Base-by-base conservation (phyloP, 106 monocot species). In the Acorus calamus region DNA sequence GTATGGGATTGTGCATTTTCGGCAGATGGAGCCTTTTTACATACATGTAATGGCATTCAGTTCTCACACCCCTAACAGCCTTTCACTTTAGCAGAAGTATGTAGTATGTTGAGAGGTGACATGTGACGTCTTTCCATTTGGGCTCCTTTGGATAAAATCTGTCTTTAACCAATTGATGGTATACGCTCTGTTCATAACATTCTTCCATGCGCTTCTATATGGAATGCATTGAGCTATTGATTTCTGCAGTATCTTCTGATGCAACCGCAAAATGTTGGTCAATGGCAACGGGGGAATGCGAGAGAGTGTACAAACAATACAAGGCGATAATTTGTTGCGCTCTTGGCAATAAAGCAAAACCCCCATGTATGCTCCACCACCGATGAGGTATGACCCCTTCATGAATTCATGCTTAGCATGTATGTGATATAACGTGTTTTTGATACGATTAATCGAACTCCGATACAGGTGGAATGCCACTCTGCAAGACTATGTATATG, bases 1-100 rank as follows among this genome's bases (percentile, higher is more conserved):
- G 91, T 98, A 46, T 98, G 87, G 91, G 96, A 98, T 49, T 91
- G 96, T 62, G 91, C 91, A 2, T 98, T 91, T 80, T 91, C 91
- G 4, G 91, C 87, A 0, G 96, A 98, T 71, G 96, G 91, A 70
- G 96, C 96, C 65, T 96, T 85, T 78, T 63, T 96, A 51, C 90
- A 87, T 63, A 91, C 96, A 76, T 87, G 96, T 96, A 28, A 28
- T 28, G 28, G 28, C 28, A 28, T 28, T 28, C 28, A 28, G 0
- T 28, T 28, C 28, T 28, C 1, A 28, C 28, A 28, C 28, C 28
- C 28, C 28, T 28, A 28, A 28, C 28, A 28, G 28, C 28, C 28
- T 28, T 28, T 28, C 28, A 28, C 0, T 28, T 28, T 28, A 28
- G 28, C 28, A 28, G 28, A 28, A 28, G 28, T 28, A 28, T 28